Evolutionary conservation across 2,329 filamentous ascomycete species (phyloP), one percentile per base, ranked within the genome.

Genomic region (Diaporthe sp.): DNA sequence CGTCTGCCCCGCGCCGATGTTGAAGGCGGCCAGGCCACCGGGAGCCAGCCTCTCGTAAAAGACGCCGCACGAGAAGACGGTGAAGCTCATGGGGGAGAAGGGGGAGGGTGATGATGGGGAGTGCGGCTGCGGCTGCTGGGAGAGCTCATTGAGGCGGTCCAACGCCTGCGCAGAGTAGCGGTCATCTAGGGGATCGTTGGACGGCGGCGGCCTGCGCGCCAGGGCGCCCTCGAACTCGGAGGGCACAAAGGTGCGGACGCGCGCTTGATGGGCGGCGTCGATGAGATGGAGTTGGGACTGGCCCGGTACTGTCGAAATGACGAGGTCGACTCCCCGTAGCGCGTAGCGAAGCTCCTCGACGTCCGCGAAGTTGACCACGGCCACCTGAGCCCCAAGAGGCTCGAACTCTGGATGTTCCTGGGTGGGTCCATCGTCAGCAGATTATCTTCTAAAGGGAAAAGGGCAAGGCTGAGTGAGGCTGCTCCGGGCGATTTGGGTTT

Each of bases 1-100:
- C 25, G 88, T 87, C 55, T 87, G 88, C n/a, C 87, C 86, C 38
- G 80, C 78, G 0, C 92, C 92, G 61, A 95, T 91, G 45, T 87
- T 85, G 71, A 90, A 87, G 25, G 86, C 84, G 17, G 86, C 86
- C 74, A 95, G 87, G 0, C 94, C 94, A 4, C 89, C 90, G 0
- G 91, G 91, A 28, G 90, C 90, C 78, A 95, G 95, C 0, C 93
- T 87, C 80, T 95, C 93, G 86, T 95, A 95, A 77, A 95, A 91
- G 40, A 95, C 83, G 28, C 94, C 94, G 78, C 94, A 95, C 0
- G 91, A 90, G 82, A 95, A 95, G 35, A 92, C 86, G 0, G 93
- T 95, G 76, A 89, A 94, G 55, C 89, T 87, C 84, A 95, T 93
- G 58, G 85, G 58, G 85, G 83, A 42, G 8, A 10, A 22, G 47